Percentiles rank a stretch among this genome's conserved stretches.
These are phyloP conservation scores for Symbiodinium natans DNA, from an alignment of 73 alveolate genomes.

Conservation along the genomic window DNA sequence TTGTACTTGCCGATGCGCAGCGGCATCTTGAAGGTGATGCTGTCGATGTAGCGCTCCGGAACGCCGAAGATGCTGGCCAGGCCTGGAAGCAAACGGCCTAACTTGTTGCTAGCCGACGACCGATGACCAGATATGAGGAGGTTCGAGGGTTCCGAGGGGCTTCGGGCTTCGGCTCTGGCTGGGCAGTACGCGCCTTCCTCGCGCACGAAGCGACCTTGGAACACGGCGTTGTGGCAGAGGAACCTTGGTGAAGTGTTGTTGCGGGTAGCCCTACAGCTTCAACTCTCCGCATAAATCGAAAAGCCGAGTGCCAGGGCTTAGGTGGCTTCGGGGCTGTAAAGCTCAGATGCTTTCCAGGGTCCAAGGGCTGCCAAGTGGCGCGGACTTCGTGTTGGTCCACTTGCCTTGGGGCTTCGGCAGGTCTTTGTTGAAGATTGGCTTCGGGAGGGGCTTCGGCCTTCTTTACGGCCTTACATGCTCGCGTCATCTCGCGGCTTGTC, in stretches of 20 bases:
- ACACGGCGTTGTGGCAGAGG: conserved; percentile 23
- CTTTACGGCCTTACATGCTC: too few relatives aligned
- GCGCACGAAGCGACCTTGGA: conserved; percentile 52
- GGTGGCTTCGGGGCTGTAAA: background rate
- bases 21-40: conserved; percentile 32
- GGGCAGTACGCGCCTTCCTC: conserved; percentile 28
- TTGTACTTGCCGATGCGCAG: conserved; percentile 88
- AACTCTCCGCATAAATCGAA: too few relatives aligned
- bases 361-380: background rate
- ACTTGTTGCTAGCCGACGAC: too few relatives aligned
- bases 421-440: background rate
- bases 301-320: background rate
- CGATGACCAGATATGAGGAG: too few relatives aligned
- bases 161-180: background rate
- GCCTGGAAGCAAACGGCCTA: background rate
- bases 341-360: too few relatives aligned
- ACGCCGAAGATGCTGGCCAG: background rate
- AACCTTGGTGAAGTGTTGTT: too few relatives aligned
- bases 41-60: background rate
- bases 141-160: too few relatives aligned
- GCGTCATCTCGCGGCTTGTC: too few relatives aligned
- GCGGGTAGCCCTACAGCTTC: background rate
- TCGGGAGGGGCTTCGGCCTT: background rate
- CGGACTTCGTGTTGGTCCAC: conserved; percentile 33
- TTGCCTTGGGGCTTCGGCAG: background rate